Evolutionary conservation across 495 filamentous ascomycete species (phyloP).

Genomic region (Glarea lozoyensis): DNA sequence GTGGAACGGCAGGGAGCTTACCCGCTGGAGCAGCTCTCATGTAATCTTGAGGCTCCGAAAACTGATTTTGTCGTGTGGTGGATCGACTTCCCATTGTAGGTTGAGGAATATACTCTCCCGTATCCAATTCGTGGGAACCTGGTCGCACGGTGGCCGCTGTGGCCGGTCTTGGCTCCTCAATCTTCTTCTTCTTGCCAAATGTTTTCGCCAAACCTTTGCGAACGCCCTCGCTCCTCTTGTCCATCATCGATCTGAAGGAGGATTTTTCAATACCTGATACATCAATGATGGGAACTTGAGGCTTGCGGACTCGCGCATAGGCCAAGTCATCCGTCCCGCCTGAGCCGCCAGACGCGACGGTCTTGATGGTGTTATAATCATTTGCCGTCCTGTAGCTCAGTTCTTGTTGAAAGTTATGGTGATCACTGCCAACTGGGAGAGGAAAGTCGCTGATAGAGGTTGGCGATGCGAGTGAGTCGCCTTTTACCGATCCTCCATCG

Average conservation of each 20-base stretch:
- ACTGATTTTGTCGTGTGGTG: constrained; percentile 1
- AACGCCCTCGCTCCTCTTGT: constrained; percentile 43
- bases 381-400: not conserved
- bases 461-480: no score
- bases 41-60: not conserved
- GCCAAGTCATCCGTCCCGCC: constrained; percentile 31
- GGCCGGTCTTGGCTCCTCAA: constrained; percentile 11
- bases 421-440: constrained; percentile 12
- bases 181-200: constrained; percentile 37
- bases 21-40: constrained; percentile 11
- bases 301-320: constrained; percentile 32
- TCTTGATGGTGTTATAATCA: constrained; percentile 20
- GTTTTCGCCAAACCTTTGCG: constrained; percentile 40
- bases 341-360: constrained; percentile 21
- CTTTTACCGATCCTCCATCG: constrained; percentile 3
- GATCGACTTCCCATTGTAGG: not conserved
- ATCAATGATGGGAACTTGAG: constrained; percentile 33
- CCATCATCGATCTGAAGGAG: constrained; percentile 36
- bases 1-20: constrained; percentile 20
- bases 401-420: constrained; percentile 1
- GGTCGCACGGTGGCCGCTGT: constrained; percentile 7
- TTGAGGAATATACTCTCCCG: constrained; percentile 2
- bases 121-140: constrained; percentile 10
- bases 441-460: constrained; percentile 20
- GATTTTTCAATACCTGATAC: constrained; percentile 44